Conservation (phyloP, 2,329 filamentous ascomycete genomes). For the Lachnellula suecica region DNA sequence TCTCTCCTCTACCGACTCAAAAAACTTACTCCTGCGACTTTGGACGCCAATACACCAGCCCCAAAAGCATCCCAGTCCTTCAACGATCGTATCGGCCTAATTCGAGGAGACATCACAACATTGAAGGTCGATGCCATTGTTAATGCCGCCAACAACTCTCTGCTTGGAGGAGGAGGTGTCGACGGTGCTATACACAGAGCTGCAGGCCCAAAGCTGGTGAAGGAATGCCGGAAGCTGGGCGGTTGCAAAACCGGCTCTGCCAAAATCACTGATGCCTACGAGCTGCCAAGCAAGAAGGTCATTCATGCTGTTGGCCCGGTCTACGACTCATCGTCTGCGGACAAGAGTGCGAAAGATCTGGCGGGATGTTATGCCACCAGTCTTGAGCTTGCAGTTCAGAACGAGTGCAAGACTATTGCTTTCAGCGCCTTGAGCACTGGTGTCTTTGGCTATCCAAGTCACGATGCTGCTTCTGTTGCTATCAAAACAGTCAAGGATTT, state of each 20-base stretch:
- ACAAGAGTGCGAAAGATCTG: constrained; percentile 48
- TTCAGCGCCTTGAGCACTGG: constrained; percentile 88
- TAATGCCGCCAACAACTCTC: constrained; percentile 81
- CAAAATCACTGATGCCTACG: constrained; percentile 78
- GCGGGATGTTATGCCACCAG: constrained; percentile 67
- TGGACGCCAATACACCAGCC: constrained; percentile 13
- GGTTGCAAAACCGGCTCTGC: constrained; percentile 78
- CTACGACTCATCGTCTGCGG: constrained; percentile 50
- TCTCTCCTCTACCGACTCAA: constrained; percentile 32
- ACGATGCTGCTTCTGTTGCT: constrained; percentile 71
- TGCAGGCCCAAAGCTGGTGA: constrained; percentile 66
- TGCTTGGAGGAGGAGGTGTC: constrained; percentile 88
- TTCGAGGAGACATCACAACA: constrained; percentile 78
- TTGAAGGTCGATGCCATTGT: constrained; percentile 81
- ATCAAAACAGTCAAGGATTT: constrained; percentile 57
- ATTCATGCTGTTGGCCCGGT: constrained; percentile 92
- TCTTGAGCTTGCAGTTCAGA: constrained; percentile 68
- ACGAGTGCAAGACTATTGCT: constrained; percentile 69
- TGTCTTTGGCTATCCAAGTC: constrained; percentile 81
- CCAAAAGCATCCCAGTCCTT: constrained; percentile 48
- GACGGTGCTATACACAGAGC: constrained; percentile 84
- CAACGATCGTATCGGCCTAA: constrained; percentile 70
- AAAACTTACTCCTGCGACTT: constrained; percentile 27
- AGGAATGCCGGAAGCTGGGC: constrained; percentile 69
- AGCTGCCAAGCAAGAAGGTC: constrained; percentile 73